Percentiles rank a stretch among this genome's conserved stretches.
phyloP scores from a whole-genome alignment of 768 basidiomycete species.

The Agaricus subrufescens region DNA sequence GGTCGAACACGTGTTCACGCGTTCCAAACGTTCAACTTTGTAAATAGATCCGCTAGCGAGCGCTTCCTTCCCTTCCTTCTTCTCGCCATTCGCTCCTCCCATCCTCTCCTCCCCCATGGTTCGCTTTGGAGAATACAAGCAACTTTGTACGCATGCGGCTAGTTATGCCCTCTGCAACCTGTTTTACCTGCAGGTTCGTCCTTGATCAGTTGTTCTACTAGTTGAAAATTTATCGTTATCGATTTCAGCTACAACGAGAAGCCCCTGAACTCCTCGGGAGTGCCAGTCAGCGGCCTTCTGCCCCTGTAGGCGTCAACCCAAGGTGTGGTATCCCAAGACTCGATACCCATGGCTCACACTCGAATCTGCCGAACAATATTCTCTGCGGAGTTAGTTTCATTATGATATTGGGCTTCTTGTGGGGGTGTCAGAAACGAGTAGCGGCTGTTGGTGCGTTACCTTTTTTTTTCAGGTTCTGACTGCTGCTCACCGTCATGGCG shows the following conservation, averaged over 20 bases:
- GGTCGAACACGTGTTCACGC: constrained; percentile 7
- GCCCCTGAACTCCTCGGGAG: constrained; percentile 28
- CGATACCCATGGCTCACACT: constrained; percentile 49
- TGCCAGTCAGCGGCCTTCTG: constrained; percentile 36
- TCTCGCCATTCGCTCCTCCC: background rate
- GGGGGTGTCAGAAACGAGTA: constrained; percentile 49
- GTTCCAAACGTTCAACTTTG: background rate
- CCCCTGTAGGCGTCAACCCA: constrained; percentile 72
- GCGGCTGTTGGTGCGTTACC: constrained; percentile 73
- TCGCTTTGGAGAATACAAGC: constrained; percentile 58
- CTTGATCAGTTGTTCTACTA: constrained; percentile 5
- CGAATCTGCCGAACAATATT: constrained; percentile 78
- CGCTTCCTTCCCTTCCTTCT: background rate
- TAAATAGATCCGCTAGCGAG: constrained; percentile 1
- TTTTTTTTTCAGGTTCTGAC: background rate
- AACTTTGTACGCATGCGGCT: constrained; percentile 54
- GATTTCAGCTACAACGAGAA: constrained; percentile 25
- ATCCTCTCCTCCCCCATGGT: constrained; percentile 26
- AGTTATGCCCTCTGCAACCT: constrained; percentile 85
- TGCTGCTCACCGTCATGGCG: background rate
- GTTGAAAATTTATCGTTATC: constrained; percentile 17
- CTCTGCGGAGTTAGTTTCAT: constrained; percentile 62
- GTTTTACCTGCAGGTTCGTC: constrained; percentile 69
- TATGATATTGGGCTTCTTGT: constrained; percentile 46
- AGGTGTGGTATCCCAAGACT: constrained; percentile 63